Evolutionary conservation across 768 basidiomycete species (phyloP), one percentile per base, ranked within the genome.

Genomic region (Trametes cinnabarina): DNA sequence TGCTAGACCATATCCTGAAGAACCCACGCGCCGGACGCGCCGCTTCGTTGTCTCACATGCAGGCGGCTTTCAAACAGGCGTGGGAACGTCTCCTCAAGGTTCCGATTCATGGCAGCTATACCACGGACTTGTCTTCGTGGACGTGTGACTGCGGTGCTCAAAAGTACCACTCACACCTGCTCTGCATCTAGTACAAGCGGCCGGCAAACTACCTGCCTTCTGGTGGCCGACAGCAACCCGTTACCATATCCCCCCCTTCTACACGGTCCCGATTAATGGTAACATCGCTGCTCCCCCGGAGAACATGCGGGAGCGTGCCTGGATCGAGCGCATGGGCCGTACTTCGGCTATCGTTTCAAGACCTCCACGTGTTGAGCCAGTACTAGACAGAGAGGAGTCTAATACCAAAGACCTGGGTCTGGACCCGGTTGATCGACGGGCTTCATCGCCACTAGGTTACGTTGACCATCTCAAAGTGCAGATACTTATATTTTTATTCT

Each of bases 171-270:
- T 8, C 52, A 2, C 62, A 66, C 37, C 70, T 69, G 28, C 53
- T 73, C 0, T 74, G 73, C 68, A 73, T 50, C 66, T 73, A 17
- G 71, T 73, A 3, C 68, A 75, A 19, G 65, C 67, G 0, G 63
- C 69, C 11, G 42, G 52, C 2, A 42, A 23, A 12, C 41, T 42
- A 20, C 41, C 41, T 7, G 20, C 5, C 6, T 42, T 12, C 8
- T 42, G 41, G 41, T 42, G 41, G 41, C 41, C 41, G 22, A 22
- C 22, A 14, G 57, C 39, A 3, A 32, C 19, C 3, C 52, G 57
- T 6, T 58, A 50, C 42, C 61, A 62, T 25, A 46, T 58, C n/a
- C 52, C 46, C 2, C 61, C 61, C 8, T 62, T 62, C 52, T 62
- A 58, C 42, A 58, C 57, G 3, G 51, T 62, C 40, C 60, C 54